phyloP scores from a whole-genome alignment of 2,329 filamentous ascomycete genomes.

The Tolypocladium tundrense region DNA sequence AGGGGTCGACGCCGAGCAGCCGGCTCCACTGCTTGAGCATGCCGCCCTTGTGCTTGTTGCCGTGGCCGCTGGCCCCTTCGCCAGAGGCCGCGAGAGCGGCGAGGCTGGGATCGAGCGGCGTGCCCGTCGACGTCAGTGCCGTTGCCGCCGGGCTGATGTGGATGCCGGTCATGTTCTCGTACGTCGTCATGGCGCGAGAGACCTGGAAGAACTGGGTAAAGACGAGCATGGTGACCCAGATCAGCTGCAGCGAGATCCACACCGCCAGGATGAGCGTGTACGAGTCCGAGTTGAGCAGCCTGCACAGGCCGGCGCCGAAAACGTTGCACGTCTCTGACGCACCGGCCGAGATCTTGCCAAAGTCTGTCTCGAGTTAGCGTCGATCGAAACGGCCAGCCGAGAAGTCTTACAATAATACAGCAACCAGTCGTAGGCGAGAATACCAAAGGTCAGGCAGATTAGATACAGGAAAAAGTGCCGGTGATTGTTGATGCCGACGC shows the following conservation, averaged over 20 bases:
- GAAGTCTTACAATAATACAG: slow-evolving; percentile 55
- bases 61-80: slow-evolving; percentile 32
- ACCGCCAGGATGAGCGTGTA: slow-evolving; percentile 71
- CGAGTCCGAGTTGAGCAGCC: slow-evolving; percentile 66
- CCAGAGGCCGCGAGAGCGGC: slow-evolving; percentile 37
- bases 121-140: slow-evolving; percentile 69
- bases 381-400: not conserved
- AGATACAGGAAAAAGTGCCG: slow-evolving; percentile 93
- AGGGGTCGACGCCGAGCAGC: slow-evolving; percentile 83
- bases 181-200: slow-evolving; percentile 86
- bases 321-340: slow-evolving; percentile 57
- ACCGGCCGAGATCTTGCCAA: slow-evolving; percentile 45
- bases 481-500: slow-evolving; percentile 90
- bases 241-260: slow-evolving; percentile 77
- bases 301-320: slow-evolving; percentile 65
- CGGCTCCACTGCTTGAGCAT: slow-evolving; percentile 72
- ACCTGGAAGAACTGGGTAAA: slow-evolving; percentile 91
- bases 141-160: slow-evolving; percentile 51
- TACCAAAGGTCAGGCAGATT: slow-evolving; percentile 63
- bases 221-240: slow-evolving; percentile 95
- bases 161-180: slow-evolving; percentile 87
- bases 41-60: slow-evolving; percentile 48
- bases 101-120: slow-evolving; percentile 59
- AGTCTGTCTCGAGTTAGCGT: slow-evolving; percentile 35
- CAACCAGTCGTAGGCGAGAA: slow-evolving; percentile 61